Evolutionary conservation across 2,329 filamentous ascomycete genomes (phyloP), one percentile per base, ranked within the genome.

Genomic region (Nemania bipapillata): DNA sequence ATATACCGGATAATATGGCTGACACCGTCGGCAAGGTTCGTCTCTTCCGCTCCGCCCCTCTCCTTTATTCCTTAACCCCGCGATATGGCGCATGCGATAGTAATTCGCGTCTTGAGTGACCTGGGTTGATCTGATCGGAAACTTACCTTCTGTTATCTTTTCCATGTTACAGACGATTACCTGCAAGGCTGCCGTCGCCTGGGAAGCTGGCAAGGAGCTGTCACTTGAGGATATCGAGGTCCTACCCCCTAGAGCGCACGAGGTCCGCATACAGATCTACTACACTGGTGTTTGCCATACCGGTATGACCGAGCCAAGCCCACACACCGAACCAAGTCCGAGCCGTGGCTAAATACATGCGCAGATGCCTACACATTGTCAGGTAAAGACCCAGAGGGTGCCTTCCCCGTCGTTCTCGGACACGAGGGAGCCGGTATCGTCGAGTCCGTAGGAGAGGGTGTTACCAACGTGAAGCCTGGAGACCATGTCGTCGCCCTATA

Each of bases 241-340:
- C 73, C 89, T 87, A 61, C 92, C 95, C 71, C 96, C 96, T 68
- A 90, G 87, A 83, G 94, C 95, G 70, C 89, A 97, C 83, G 96
- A 99, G 85, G 96, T 99, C 79, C 93, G 96, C 77, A 97, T 99
- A 79, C 85, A 98, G 86, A 93, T 98, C 80, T 91, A 95, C 86
- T 96, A 97, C 86, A 99, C 96, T 62, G 96, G 96, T 83, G 96
- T 99, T 80, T 99, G 96, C 86, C 96, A 99, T 85, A 99, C 95
- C 80, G 93, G 93, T 96, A 84, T 75, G 81, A 78, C 57, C 65
- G 56, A 49, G 59, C 66, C 62, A 55, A 65, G 66, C 65, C 67
- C 61, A 56, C 45, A 76, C 68, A 22, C 74, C 75, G 74, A 76
- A 45, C 47, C 74, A 80, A 76, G 69, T 77, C 75, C 75, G 76